These are phyloP conservation scores for Nigrospora oryzae DNA, from an alignment of 2,329 filamentous ascomycete genomes.

Conservation along the genomic window DNA sequence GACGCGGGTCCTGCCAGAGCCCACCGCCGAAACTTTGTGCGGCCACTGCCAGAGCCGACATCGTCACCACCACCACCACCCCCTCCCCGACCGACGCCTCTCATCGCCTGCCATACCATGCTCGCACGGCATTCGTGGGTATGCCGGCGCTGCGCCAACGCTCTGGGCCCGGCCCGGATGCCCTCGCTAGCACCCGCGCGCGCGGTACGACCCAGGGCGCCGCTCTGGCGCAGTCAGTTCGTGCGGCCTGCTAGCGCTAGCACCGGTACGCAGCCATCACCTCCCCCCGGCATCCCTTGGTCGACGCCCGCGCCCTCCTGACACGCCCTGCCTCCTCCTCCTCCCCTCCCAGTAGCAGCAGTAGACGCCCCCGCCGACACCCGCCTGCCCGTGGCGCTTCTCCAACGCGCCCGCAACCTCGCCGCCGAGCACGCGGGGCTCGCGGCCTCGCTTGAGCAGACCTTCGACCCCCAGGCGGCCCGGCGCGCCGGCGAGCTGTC, in stretches of 20 bases:
- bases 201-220: slow-evolving; percentile 23
- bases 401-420: slow-evolving; percentile 50
- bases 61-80: no score
- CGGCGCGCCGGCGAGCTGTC: slow-evolving; percentile 55
- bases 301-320: not conserved
- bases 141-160: slow-evolving; percentile 39
- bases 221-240: slow-evolving; percentile 14
- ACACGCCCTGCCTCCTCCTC: slow-evolving; percentile 4
- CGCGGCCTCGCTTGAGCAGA: slow-evolving; percentile 36
- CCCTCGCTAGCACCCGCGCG: no score
- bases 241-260: slow-evolving; percentile 37
- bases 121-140: slow-evolving; percentile 29
- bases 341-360: no score
- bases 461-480: slow-evolving; percentile 49
- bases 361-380: slow-evolving; percentile 15
- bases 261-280: slow-evolving; percentile 24
- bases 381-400: slow-evolving; percentile 42
- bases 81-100: no score
- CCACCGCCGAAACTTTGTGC: no score
- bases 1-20: no score
- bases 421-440: slow-evolving; percentile 49
- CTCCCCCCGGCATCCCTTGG: slow-evolving; percentile 2
- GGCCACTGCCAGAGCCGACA: no score
- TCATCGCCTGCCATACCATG: no score
- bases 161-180: slow-evolving; percentile 17